These are phyloP conservation scores for Casuarina glauca DNA, from an alignment of 306 rosid species.

Conservation along the genomic window DNA sequence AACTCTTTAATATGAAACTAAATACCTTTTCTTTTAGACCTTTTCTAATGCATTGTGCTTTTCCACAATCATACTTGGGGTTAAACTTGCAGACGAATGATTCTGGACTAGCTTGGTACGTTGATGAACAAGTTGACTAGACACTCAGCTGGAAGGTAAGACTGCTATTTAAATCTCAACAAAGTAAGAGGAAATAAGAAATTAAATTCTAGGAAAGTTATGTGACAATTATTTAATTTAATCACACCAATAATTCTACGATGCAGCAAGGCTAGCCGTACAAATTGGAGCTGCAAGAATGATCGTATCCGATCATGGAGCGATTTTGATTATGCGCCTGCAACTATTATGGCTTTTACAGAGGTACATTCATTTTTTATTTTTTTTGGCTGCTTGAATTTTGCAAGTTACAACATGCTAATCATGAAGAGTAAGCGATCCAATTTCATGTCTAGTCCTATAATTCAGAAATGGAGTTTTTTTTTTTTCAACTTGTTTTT, in stretches of 20 bases:
- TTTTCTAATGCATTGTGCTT: neutral
- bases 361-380: slow-evolving; percentile 50
- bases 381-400: neutral
- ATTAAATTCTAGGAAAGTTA: too few relatives aligned
- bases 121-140: slow-evolving; percentile 80
- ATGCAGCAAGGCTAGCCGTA: slow-evolving; percentile 77
- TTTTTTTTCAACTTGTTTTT: neutral
- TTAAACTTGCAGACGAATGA: slow-evolving; percentile 57
- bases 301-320: slow-evolving; percentile 96
- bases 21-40: neutral
- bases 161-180: slow-evolving; percentile 37
- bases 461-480: too few relatives aligned
- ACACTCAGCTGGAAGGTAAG: slow-evolving; percentile 93
- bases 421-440: too few relatives aligned
- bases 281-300: slow-evolving; percentile 95
- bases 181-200: too few relatives aligned
- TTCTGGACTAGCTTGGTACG: slow-evolving; percentile 89
- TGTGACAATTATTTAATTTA: neutral
- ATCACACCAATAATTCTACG: neutral
- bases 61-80: neutral
- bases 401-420: too few relatives aligned
- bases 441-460: too few relatives aligned
- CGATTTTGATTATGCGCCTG: slow-evolving; percentile 90
- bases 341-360: slow-evolving; percentile 89
- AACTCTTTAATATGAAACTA: neutral